These are phyloP conservation scores for Phytopythium sindhum DNA, from an alignment of 352 stramenopile genomes.

Conservation along the genomic window DNA sequence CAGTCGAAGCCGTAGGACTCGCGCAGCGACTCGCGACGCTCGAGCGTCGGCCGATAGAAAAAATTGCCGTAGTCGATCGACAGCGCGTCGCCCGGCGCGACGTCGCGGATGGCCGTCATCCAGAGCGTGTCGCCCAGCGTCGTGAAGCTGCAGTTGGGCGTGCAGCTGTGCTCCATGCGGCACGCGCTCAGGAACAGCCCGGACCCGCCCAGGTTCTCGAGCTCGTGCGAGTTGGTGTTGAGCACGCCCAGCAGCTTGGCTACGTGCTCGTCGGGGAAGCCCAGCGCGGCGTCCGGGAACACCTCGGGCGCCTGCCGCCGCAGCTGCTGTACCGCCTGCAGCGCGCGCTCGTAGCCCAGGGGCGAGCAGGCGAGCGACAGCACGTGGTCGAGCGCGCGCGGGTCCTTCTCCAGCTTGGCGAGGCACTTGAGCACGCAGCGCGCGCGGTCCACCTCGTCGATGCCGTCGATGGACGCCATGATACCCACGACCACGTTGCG, in stretches of 20 bases:
- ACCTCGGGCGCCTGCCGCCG: slow-evolving; percentile 46
- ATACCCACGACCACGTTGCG: slow-evolving; percentile 52
- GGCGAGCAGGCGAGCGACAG: slow-evolving; percentile 37
- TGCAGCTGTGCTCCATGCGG: slow-evolving; percentile 73
- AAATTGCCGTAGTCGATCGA: slow-evolving; percentile 83
- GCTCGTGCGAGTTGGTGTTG: slow-evolving; percentile 73
- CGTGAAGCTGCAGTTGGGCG: slow-evolving; percentile 73
- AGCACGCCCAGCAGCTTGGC: slow-evolving; percentile 65
- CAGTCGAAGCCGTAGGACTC: slow-evolving; percentile 70
- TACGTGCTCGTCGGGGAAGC: slow-evolving; percentile 55
- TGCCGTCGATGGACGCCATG: slow-evolving; percentile 54
- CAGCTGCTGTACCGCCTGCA: slow-evolving; percentile 37
- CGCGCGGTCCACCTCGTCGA: slow-evolving; percentile 67
- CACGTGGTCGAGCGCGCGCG: slow-evolving; percentile 40
- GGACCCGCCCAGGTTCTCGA: slow-evolving; percentile 70
- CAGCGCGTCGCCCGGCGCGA: slow-evolving; percentile 52
- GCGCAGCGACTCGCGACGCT: slow-evolving; percentile 51
- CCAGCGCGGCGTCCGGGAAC: slow-evolving; percentile 26
- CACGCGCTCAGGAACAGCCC: slow-evolving; percentile 69
- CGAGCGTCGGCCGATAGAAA: slow-evolving; percentile 63
- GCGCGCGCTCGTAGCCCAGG: slow-evolving; percentile 31
- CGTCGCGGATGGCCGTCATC: slow-evolving; percentile 73
- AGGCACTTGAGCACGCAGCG: slow-evolving; percentile 70
- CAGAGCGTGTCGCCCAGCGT: slow-evolving; percentile 64
- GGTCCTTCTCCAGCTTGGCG: slow-evolving; percentile 48